These are phyloP conservation scores for Colletotrichum magnum DNA, from an alignment of 2,329 filamentous ascomycete genomes.

Conservation along the genomic window DNA sequence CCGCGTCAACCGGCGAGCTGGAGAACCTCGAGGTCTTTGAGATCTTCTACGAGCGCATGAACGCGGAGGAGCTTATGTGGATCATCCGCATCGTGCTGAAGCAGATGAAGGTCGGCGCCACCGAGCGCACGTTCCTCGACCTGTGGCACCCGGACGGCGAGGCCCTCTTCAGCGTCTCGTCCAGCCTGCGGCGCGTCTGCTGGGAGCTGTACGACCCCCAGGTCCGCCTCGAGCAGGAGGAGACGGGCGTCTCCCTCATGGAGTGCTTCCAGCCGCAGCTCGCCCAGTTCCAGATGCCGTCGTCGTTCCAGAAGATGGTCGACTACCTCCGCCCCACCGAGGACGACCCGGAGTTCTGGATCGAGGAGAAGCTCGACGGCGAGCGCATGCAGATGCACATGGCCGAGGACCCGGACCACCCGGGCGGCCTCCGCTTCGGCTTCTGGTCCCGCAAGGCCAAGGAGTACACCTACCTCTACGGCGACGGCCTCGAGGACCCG, in stretches of 20 bases:
- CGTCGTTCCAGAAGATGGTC: constrained; percentile 83
- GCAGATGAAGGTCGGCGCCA: constrained; percentile 81
- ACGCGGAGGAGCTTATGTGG: constrained; percentile 94
- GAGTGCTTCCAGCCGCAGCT: constrained; percentile 97
- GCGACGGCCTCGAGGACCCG: constrained; percentile 80
- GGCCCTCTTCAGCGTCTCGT: constrained; percentile 88
- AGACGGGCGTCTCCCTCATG: constrained; percentile 85
- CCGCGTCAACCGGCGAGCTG: constrained; percentile 82
- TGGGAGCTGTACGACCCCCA: constrained; percentile 89
- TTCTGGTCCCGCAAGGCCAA: constrained; percentile 98
- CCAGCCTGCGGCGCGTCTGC: constrained; percentile 89
- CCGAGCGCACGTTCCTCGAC: constrained; percentile 89
- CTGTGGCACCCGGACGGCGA: constrained; percentile 86
- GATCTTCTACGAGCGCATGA: constrained; percentile 91
- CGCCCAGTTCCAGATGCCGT: constrained; percentile 89
- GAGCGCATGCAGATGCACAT: constrained; percentile 98
- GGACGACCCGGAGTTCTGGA: constrained; percentile 88
- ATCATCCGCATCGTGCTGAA: constrained; percentile 92
- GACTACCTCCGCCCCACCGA: constrained; percentile 74
- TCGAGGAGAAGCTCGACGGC: constrained; percentile 97
- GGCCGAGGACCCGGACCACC: constrained; percentile 75
- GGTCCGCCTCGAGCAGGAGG: constrained; percentile 80
- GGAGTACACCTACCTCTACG: constrained; percentile 96
- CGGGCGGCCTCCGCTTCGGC: constrained; percentile 80
- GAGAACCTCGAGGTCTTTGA: constrained; percentile 86